Percentiles rank a stretch among this genome's conserved stretches.
Evolutionary conservation across 2,329 filamentous ascomycete species (phyloP).

Genomic region (Stagonosporopsis rhizophila): DNA sequence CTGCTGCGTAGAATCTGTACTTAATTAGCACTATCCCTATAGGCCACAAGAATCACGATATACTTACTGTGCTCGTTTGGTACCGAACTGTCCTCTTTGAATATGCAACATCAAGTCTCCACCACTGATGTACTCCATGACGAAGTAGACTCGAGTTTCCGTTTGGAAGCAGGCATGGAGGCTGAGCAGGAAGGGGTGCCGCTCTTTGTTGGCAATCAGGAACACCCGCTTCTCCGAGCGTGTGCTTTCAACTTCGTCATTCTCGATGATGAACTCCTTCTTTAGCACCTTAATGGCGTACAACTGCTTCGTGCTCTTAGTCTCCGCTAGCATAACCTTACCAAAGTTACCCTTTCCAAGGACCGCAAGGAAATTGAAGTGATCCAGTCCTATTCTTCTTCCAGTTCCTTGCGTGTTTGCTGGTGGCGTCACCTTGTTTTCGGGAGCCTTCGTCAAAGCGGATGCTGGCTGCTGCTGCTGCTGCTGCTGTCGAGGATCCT

Average conservation of each 20-base stretch:
- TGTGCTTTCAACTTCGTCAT: constrained; percentile 98
- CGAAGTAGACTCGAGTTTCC: constrained; percentile 97
- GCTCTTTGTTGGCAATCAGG: constrained; percentile 94
- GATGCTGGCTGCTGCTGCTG: constrained; percentile 43
- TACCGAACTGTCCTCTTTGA: constrained; percentile 93
- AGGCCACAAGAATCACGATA: neutral
- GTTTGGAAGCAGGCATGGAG: constrained; percentile 99
- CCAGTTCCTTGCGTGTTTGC: constrained; percentile 74
- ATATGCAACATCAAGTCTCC: constrained; percentile 99
- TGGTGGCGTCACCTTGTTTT: constrained; percentile 69
- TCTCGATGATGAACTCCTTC: constrained; percentile 99
- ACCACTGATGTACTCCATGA: constrained; percentile 99
- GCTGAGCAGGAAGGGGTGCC: constrained; percentile 93
- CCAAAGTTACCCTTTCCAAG: constrained; percentile 99
- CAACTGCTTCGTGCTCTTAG: constrained; percentile 87
- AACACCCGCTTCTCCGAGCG: constrained; percentile 98
- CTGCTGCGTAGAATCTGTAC: constrained; percentile 88
- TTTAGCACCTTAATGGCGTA: constrained; percentile 99
- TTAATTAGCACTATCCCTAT: constrained; percentile 20
- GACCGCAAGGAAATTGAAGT: constrained; percentile 99
- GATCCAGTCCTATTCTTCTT: constrained; percentile 89
- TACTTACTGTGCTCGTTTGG: constrained; percentile 91
- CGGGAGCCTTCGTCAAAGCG: constrained; percentile 40
- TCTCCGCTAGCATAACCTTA: constrained; percentile 99
- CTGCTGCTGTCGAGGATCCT: constrained; percentile 44